Evolutionary conservation across 257 asterid genomes (phyloP), one percentile per base, ranked within the genome.

Genomic region (Agastache rugosa): DNA sequence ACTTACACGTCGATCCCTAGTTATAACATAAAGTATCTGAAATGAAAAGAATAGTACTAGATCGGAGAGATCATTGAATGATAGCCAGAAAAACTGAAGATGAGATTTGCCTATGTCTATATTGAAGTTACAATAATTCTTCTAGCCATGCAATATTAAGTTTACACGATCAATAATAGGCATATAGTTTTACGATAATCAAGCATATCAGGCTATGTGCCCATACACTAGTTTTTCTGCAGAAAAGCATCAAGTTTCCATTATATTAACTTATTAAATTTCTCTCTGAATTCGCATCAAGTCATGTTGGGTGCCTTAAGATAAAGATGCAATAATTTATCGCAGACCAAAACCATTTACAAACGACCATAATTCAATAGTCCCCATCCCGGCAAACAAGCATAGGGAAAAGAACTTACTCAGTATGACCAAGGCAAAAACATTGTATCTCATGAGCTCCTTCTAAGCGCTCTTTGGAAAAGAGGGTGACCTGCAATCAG

Each of bases 381-480:
- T 39, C 29, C 25, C 67, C 77, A 64, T 50, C 42, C 11, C 6
- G 29, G 44, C 1, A 23, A 75, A 66, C 27, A 66, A 35, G 58
- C 59, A 19, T 10, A 53, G 34, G 34, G 42, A 53, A 79, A 71
- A 65, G 62, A 41, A 79, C 96, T 85, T 79, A 91, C 98, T 88
- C 97, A 42, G 96, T 88, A 85, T 95, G 99, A 73, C 96, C 96
- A 62, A 95, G 96, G 83, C 99, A 95, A 85, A 90, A 92, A 41
- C 91, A 85, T 25, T 90, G 96, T 74, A 95, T 92, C 82, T 89
- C 98, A 73, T 89, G 97, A 64, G 92, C 91, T 71, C 98, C 98
- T 77, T 83, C 71, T 66, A 90, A 67, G 22, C 96, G 96, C 51
- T 89, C 86, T 54, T 83, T 84, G 41, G 96, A 96, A 75, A 92